Evolutionary conservation across 2,329 filamentous ascomycete species (phyloP).

Genomic region (Diaporthe citriasiana): DNA sequence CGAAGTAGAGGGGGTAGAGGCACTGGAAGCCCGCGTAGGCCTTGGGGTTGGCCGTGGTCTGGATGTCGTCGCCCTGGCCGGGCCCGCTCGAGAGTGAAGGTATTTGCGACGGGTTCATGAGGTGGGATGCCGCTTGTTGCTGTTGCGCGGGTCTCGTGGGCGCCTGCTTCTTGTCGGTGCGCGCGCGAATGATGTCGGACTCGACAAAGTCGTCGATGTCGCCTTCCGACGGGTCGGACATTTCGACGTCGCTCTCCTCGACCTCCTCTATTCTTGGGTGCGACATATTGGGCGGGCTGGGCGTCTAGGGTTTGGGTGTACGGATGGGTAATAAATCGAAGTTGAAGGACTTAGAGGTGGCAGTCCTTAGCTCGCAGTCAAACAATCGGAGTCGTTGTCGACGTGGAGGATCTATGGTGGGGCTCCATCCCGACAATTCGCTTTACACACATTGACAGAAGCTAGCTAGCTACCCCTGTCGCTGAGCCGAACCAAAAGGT

Average conservation of each 20-base stretch:
- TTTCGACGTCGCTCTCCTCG: slow-evolving; percentile 80
- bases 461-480: slow-evolving; percentile 26
- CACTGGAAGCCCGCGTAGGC: slow-evolving; percentile 85
- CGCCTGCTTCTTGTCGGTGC: slow-evolving; percentile 46
- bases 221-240: slow-evolving; percentile 88
- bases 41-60: slow-evolving; percentile 60
- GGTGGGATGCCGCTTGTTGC: slow-evolving; percentile 41
- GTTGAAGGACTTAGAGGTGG: slow-evolving; percentile 7
- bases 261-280: slow-evolving; percentile 94
- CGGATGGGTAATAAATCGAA: too few relatives aligned
- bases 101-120: slow-evolving; percentile 56
- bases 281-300: slow-evolving; percentile 71
- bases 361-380: neutral
- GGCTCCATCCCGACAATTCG: slow-evolving; percentile 27
- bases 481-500: neutral
- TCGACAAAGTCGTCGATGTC: slow-evolving; percentile 79
- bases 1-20: slow-evolving; percentile 97
- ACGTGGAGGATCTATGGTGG: slow-evolving; percentile 39
- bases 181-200: slow-evolving; percentile 67
- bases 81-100: slow-evolving; percentile 54
- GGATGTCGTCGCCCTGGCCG: slow-evolving; percentile 52
- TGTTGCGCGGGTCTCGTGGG: slow-evolving; percentile 35
- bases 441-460: slow-evolving; percentile 16
- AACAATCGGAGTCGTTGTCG: slow-evolving; percentile 2
- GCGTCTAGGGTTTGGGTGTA: too few relatives aligned